Evolutionary conservation across 371 early-diverging fungal genomes (phyloP).

Genomic region (Mucor lusitanicus): DNA sequence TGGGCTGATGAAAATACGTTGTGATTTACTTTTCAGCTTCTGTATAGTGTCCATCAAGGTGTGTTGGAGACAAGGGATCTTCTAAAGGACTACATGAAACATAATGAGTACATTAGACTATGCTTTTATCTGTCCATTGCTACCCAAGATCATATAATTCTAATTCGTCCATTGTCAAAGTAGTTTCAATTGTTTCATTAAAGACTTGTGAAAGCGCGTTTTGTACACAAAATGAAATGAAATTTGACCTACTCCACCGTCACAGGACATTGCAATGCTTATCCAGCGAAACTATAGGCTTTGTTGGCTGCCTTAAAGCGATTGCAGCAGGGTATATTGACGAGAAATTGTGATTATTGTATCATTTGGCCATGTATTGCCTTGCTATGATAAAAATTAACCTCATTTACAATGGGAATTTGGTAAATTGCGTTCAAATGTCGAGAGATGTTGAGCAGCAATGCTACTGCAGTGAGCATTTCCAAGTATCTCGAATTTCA

Average conservation of each 20-base stretch:
- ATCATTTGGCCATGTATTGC: too few species aligned
- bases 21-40: constrained; percentile 8
- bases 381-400: too few species aligned
- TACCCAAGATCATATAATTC: background rate
- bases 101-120: background rate
- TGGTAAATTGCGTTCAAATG: too few species aligned
- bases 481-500: too few species aligned
- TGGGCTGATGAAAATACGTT: background rate
- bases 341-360: too few species aligned
- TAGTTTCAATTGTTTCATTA: background rate
- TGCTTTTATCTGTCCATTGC: background rate
- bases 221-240: background rate
- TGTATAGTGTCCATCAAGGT: background rate
- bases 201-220: constrained; percentile 1
- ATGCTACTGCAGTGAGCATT: too few species aligned
- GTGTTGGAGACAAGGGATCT: constrained; percentile 3
- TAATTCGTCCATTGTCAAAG: background rate
- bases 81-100: background rate
- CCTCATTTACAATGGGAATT: too few species aligned
- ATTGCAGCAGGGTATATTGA: too few species aligned
- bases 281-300: too few species aligned
- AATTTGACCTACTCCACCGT: background rate
- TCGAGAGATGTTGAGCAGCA: too few species aligned
- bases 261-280: background rate
- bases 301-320: too few species aligned